Conservation (phyloP, 805 yeast genomes). For the Sporopachydermia lactativora region DNA sequence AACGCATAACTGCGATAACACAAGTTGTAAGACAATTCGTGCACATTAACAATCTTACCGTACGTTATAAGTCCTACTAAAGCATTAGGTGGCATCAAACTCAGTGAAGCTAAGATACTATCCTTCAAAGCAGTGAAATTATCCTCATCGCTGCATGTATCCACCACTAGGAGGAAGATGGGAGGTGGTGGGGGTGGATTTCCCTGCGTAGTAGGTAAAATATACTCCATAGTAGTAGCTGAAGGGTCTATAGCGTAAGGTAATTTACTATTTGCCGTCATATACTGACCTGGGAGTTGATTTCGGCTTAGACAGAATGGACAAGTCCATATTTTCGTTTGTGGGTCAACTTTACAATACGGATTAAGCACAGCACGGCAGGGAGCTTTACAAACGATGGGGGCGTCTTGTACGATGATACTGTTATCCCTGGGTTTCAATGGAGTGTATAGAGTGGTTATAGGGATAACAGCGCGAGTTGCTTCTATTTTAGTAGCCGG, state of each 20-base stretch:
- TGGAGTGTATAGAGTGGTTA: conserved; percentile 47
- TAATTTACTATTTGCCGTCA: conserved; percentile 9
- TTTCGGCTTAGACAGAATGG: conserved; percentile 40
- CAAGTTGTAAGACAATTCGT: conserved; percentile 31
- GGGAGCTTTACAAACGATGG: conserved; percentile 33
- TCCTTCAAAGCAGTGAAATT: conserved; percentile 39
- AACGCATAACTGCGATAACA: conserved; percentile 27
- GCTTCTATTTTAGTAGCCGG: conserved; percentile 43
- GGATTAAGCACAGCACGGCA: conserved; percentile 45
- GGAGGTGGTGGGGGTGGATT: conserved; percentile 28
- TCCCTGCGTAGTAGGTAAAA: conserved; percentile 19
- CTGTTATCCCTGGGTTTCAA: conserved; percentile 29
- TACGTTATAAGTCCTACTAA: conserved; percentile 42
- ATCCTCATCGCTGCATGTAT: conserved; percentile 38
- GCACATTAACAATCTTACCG: conserved; percentile 46
- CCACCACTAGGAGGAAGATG: conserved; percentile 41
- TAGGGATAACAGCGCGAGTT: conserved; percentile 36
- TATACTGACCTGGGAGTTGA: conserved; percentile 18
- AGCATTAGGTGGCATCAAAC: conserved; percentile 38
- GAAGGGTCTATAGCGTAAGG: conserved; percentile 26
- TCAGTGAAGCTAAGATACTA: conserved; percentile 28
- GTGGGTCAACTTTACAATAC: conserved; percentile 23
- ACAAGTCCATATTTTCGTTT: conserved; percentile 34
- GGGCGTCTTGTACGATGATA: conserved; percentile 24
- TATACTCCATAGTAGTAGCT: conserved; percentile 39